Evolutionary conservation across 768 basidiomycete genomes (phyloP).

Genomic region (Amanita fuliginea): DNA sequence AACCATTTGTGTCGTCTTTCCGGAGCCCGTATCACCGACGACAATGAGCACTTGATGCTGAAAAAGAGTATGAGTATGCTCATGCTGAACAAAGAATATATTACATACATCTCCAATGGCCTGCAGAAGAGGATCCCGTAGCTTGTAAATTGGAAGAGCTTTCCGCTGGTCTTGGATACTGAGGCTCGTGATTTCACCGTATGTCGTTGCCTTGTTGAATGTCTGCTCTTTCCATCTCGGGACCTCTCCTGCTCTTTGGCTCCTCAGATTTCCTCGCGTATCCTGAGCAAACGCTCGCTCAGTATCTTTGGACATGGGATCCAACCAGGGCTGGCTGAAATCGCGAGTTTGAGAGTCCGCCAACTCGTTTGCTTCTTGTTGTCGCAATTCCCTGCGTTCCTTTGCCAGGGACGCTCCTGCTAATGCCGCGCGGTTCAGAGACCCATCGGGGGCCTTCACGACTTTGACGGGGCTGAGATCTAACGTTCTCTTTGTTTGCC

Average conservation of each 20-base stretch:
- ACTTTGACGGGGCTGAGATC: slow-evolving; percentile 97
- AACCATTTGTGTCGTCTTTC: slow-evolving; percentile 98
- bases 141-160: slow-evolving; percentile 89
- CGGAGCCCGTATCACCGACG: slow-evolving; percentile 96
- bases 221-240: slow-evolving; percentile 88
- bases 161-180: slow-evolving; percentile 92
- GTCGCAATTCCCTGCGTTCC: slow-evolving; percentile 87
- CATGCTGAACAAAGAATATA: background rate
- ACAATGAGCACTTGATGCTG: slow-evolving; percentile 97
- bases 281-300: slow-evolving; percentile 94
- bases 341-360: slow-evolving; percentile 93
- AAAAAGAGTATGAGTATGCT: slow-evolving; percentile 10
- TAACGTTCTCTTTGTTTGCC: slow-evolving; percentile 92
- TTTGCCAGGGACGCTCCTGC: slow-evolving; percentile 91
- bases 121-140: slow-evolving; percentile 79
- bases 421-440: slow-evolving; percentile 89
- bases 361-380: slow-evolving; percentile 89
- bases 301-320: slow-evolving; percentile 86
- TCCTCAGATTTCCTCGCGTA: slow-evolving; percentile 67
- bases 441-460: slow-evolving; percentile 97
- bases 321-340: slow-evolving; percentile 94
- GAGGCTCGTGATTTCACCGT: slow-evolving; percentile 82
- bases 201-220: slow-evolving; percentile 93
- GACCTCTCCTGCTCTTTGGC: slow-evolving; percentile 72
- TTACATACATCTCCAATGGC: slow-evolving; percentile 77